These are phyloP conservation scores for Wickerhamomyces chambardii DNA, from an alignment of 805 yeast species.

Conservation along the genomic window DNA sequence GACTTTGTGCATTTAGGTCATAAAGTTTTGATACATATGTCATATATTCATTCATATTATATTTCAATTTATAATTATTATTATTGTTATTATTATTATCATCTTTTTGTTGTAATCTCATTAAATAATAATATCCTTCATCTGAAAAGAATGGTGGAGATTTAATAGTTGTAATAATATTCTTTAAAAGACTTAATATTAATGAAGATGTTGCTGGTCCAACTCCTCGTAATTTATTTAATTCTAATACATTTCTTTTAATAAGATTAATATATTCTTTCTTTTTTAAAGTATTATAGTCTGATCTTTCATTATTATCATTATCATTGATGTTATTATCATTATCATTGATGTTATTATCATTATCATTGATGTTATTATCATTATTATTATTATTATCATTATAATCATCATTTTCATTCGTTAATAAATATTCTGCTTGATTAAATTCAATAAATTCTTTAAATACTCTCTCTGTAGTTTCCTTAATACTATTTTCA, in stretches of 20 bases:
- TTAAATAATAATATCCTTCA: conserved; percentile 13
- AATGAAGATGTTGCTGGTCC: conserved; percentile 20
- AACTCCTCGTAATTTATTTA: conserved; percentile 13
- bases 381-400: conserved; percentile 1
- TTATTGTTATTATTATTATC: neutral
- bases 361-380: no score
- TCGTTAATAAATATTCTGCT: no score
- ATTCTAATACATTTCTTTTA: conserved; percentile 2
- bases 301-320: no score
- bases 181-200: conserved; percentile 7
- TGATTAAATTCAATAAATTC: conserved; percentile 1
- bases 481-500: conserved; percentile 3
- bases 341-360: no score
- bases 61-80: conserved; percentile 10
- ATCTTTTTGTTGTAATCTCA: no score
- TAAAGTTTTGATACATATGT: conserved; percentile 7
- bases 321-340: no score
- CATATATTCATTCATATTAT: conserved; percentile 12
- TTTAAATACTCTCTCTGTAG: conserved; percentile 7
- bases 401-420: neutral
- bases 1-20: conserved; percentile 3
- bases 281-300: no score
- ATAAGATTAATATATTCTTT: conserved; percentile 6
- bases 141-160: conserved; percentile 20
- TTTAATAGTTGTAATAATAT: conserved; percentile 4